Evolutionary conservation across 2,329 filamentous ascomycete species (phyloP), one percentile per base, ranked within the genome.

Genomic region (Colletotrichum trifolii): DNA sequence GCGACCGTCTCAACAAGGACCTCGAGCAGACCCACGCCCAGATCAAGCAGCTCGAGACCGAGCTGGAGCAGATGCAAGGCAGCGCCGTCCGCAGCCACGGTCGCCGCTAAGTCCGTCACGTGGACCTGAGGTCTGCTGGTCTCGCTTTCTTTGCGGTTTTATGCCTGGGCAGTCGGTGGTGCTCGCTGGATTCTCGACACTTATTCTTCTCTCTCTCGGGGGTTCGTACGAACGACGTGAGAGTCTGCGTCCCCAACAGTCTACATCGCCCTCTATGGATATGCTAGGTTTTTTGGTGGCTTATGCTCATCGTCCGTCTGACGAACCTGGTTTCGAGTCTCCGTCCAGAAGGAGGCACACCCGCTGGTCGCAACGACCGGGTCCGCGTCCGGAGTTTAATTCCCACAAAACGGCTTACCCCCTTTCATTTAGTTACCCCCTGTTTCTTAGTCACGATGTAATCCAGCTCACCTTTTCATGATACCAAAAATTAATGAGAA

Each of bases 1-100:
- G 96, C 81, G 96, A 99, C 81, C 93, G 96, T 73, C 89, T 99
- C 83, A 99, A 99, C 90, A 99, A 99, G 89, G 96, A 99, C 77
- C 89, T 99, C 79, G 96, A 99, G 85, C 92, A 93, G 81, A 98
- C 95, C 72, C 96, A 99, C 76, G 95, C 96, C 75, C 91, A 87
- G 81, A 96, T 96, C 87, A 96, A 96, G 87, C 88, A 91, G 78
- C 86, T 96, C 73, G 96, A 99, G 83, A 85, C 87, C 71, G 96
- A 99, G 77, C 91, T 99, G 76, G 96, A 99, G 82, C 83, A 88
- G 72, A 92, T 98, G 89, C 95, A 98, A 82, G 93, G 93, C 78
- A 93, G 87, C 77, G 89, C 93, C 76, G 92, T 93, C 77, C 92
- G 94, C 84, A 96, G 92, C 83, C 92, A 96, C 79, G 94, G 94